Base-by-base conservation (phyloP, 1,139 yeast genomes). In the Tardiomyces digboiensis region DNA sequence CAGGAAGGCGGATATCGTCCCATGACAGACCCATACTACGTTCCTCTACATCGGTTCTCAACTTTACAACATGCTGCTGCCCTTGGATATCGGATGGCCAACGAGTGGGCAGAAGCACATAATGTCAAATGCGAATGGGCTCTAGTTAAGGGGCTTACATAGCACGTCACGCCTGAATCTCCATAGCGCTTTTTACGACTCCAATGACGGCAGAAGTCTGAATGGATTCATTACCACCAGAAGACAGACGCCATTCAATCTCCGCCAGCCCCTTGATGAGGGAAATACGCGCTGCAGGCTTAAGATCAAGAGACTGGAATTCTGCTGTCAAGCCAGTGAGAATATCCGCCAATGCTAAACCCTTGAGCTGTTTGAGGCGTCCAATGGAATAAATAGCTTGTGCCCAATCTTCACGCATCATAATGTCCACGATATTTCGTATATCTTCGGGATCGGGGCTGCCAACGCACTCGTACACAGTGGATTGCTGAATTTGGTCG, bases 381-480 rank as follows among this genome's bases (percentile, higher is more conserved):
- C 71, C 72, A 55, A 89, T 68, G 1, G 94, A 82, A 39, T 73
- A 66, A 55, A 75, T 75, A 0, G 95, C 78, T 2, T 89, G 78
- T 19, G 85, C 75, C 95, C 97, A 89, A 58, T 88, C 95, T 49
- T 87, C 95, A 53, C 79, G 80, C 59, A 93, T 68, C 29, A 91
- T 78, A 7, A 91, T 75, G 52, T 82, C 82, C 49, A 91, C 68
- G 10, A 87, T 80, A 0, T 78, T 69, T 55, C 83, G 85, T 29
- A 91, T 74, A 54, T 89, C 97, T 40, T 72, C 74, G 1, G 98
- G 98, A 52, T 83, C 84, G 2, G 98, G 97, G 1, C 95, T 89
- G 2, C 99, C 99, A 42, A 93, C 81, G 63, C 97, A 89, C 54
- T 89, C 95, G 61, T 86, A 93, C 33, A 93, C 80, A 79, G 85